phyloP scores from a whole-genome alignment of 306 rosid species.

The Canavalia gladiata region DNA sequence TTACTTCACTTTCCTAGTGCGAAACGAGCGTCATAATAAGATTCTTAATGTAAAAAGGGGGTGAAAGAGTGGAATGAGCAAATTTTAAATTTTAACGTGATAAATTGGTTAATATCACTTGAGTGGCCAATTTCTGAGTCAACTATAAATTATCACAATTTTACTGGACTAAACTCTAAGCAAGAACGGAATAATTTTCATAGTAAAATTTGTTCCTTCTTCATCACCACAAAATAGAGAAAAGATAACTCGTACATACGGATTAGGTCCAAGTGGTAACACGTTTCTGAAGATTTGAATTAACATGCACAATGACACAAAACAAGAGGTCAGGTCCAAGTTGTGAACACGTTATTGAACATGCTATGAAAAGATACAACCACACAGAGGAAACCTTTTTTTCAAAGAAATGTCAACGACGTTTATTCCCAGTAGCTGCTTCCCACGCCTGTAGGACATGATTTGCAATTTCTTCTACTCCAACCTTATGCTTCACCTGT shows the following conservation, averaged over 20 bases:
- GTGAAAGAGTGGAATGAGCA: too few species aligned
- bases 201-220: too few species aligned
- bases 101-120: too few species aligned
- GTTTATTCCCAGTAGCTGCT: constrained; percentile 76
- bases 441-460: constrained; percentile 81
- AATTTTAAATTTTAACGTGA: too few species aligned
- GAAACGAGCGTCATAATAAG: too few species aligned
- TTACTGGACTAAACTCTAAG: too few species aligned
- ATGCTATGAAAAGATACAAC: background rate
- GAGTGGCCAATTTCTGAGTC: too few species aligned
- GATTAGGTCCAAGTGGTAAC: background rate
- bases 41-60: too few species aligned
- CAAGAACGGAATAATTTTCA: too few species aligned
- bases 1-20: too few species aligned
- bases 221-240: background rate
- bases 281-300: background rate
- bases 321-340: background rate
- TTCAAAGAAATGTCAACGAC: constrained; percentile 50
- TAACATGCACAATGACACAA: background rate
- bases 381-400: background rate
- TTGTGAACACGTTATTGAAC: constrained; percentile 23
- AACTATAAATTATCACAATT: too few species aligned
- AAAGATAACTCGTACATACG: background rate
- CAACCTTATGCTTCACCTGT: constrained; percentile 89
- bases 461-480: constrained; percentile 81